Conservation (phyloP, 2,329 filamentous ascomycete genomes). For the Chrysoporthe deuterocubensis region DNA sequence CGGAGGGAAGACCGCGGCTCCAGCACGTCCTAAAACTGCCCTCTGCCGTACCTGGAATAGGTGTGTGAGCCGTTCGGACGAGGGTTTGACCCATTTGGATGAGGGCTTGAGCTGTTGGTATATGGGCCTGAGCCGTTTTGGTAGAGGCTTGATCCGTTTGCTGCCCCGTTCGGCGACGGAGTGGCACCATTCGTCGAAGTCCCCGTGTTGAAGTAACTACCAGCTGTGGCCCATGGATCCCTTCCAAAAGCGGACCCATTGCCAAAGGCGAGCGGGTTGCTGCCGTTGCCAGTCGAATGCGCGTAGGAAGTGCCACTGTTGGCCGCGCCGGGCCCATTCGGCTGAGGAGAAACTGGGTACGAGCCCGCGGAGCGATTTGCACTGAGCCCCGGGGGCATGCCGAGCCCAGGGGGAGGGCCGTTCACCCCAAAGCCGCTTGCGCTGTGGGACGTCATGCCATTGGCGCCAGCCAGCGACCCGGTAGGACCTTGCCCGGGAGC, state of each 20-base stretch:
- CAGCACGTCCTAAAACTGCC: background rate
- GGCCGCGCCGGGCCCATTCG: constrained; percentile 10
- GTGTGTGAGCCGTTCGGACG: background rate
- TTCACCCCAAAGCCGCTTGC: constrained; percentile 68
- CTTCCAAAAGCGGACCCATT: constrained; percentile 12
- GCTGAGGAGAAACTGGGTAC: constrained; percentile 11
- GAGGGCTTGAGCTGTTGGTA: background rate
- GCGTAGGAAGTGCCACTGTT: constrained; percentile 11
- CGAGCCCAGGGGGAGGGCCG: constrained; percentile 81
- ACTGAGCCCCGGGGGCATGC: constrained; percentile 70
- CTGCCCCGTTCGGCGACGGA: constrained; percentile 7
- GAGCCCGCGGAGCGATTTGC: constrained; percentile 32
- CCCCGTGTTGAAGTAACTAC: constrained; percentile 4
- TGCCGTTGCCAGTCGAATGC: constrained; percentile 9
- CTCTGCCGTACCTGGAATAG: constrained; percentile 11
- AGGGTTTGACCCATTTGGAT: background rate
- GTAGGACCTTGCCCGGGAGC: constrained; percentile 48
- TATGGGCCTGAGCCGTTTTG: background rate
- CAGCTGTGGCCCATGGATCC: constrained; percentile 18
- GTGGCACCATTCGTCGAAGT: constrained; percentile 5
- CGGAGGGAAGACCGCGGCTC: background rate
- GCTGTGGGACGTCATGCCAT: constrained; percentile 57
- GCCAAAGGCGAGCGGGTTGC: constrained; percentile 5
- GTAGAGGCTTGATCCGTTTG: background rate
- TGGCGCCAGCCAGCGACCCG: constrained; percentile 57